phyloP scores from a whole-genome alignment of 805 yeast genomes.

The Priceomyces castillae region DNA sequence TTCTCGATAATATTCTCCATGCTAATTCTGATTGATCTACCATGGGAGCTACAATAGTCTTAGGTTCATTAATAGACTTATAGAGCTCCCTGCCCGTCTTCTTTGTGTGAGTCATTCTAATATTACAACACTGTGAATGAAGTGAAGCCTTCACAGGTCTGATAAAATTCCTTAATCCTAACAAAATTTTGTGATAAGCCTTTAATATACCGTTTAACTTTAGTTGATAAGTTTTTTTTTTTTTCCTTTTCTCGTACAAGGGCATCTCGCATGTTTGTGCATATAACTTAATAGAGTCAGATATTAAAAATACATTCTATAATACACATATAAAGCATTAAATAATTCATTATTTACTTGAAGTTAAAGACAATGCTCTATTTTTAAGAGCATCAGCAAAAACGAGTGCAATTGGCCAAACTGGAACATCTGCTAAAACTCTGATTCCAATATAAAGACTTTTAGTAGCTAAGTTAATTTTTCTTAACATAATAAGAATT shows the following conservation, averaged over 20 bases:
- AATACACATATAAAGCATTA: slow-evolving; percentile 2
- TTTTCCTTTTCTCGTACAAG: not conserved
- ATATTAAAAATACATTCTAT: not conserved
- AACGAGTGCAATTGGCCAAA: slow-evolving; percentile 78
- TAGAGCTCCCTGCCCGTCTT: slow-evolving; percentile 64
- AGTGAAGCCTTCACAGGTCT: not conserved
- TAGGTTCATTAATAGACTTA: slow-evolving; percentile 69
- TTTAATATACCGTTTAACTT: not conserved
- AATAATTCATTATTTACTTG: not conserved
- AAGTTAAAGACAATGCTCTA: slow-evolving; percentile 27
- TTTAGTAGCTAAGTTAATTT: slow-evolving; percentile 52
- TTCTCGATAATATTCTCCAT: slow-evolving; percentile 85
- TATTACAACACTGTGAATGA: not conserved
- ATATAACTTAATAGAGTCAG: not conserved
- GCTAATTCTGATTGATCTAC: slow-evolving; percentile 96
- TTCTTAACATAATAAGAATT: slow-evolving; percentile 44
- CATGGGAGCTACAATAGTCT: slow-evolving; percentile 94
- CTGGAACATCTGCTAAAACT: slow-evolving; percentile 79
- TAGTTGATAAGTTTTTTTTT: slow-evolving; percentile 3
- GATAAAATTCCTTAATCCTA: not conserved
- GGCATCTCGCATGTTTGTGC: not conserved
- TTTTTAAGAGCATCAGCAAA: slow-evolving; percentile 78
- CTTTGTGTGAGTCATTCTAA: slow-evolving; percentile 19
- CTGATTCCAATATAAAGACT: slow-evolving; percentile 69
- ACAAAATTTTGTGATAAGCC: not conserved